Base-by-base conservation (phyloP, 73 alveolate genomes). In the Halteria grandinella region DNA sequence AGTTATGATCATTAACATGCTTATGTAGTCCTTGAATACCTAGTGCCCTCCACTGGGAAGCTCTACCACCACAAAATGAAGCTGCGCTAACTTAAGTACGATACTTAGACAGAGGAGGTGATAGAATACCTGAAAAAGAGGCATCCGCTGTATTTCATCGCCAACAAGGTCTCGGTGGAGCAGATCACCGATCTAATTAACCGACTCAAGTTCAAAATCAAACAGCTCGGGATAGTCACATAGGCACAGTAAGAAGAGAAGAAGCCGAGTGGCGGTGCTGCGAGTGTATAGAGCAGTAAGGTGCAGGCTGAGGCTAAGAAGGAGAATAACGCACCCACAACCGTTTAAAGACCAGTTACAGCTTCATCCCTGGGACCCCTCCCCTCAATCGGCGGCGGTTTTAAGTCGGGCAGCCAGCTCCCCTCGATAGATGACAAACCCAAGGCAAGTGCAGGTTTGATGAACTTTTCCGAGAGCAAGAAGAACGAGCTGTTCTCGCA, bases 61-160 rank as follows among this genome's bases (percentile, higher is more conserved):
- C 87, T 95, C 53, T 95, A 95, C 57, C 98, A 95, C 75, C 98
- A 95, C 81, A 93, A 91, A 69, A 95, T 95, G 99, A 89, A 94
- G 69, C 82, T 95, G 3, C 63, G 91, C 40, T 70, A 86, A 72
- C 79, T 95, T 8, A 89, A 87, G 74, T 75, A 76, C 31, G 95
- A 91, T 25, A 88, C 93, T 58, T 88, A 77, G 50, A 64, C 89
- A 27, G 83, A 88, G 1, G 97, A 93, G 57, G 75, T 86, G 63
- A 64, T 95, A 50, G 92, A 90, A 53, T 91, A 95, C 70, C 66
- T 95, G 29, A 88, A 91, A 79, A 90, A 85, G 32, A 74, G 96
- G 63, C 99, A 95, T 69, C 90, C 90, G 18, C 78, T 77, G 63
- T 95, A 91, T 82, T 85, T 95, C 49, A 91, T 75, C 75, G 71